Percentiles rank a stretch among this genome's conserved stretches.
Evolutionary conservation across 129 eudicot species (phyloP).

Genomic region (Flaveria sonorensis): DNA sequence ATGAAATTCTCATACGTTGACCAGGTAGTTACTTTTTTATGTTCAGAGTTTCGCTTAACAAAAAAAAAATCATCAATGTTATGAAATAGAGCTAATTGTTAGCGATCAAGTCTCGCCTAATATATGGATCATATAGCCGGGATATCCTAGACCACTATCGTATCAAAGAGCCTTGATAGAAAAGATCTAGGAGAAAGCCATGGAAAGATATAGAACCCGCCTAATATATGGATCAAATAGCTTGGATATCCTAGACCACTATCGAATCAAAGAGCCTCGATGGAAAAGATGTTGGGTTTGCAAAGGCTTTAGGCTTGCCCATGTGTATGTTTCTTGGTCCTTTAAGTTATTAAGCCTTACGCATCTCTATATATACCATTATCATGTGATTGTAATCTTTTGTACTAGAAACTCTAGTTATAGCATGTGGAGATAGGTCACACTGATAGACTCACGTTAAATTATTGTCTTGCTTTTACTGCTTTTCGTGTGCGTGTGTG

Average conservation of each 20-base stretch:
- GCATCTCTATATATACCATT: no score
- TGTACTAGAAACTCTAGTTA: no score
- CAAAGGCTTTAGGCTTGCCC: no score
- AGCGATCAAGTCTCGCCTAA: not conserved
- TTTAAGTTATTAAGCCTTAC: no score
- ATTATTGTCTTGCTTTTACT: no score
- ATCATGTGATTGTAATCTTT: no score
- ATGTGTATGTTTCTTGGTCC: no score
- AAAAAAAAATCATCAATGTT: not conserved
- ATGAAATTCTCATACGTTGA: conserved; percentile 10
- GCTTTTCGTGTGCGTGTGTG: no score
- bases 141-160: not conserved
- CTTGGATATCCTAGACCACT: not conserved
- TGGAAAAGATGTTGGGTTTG: not conserved
- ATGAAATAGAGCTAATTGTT: not conserved
- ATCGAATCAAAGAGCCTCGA: not conserved
- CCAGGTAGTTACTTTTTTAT: conserved; percentile 12
- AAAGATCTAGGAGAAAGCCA: not conserved
- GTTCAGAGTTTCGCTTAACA: not conserved
- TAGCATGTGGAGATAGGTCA: no score
- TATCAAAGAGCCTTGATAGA: not conserved
- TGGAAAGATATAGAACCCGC: no score
- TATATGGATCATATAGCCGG: not conserved
- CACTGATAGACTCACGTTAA: no score
- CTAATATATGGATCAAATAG: not conserved